A percentile compares a stretch with the other conserved stretches of the same genome.
These are phyloP conservation scores for Sphagnum magellanicum DNA, from an alignment of 228 moss, liverwort and hornwort species.

Conservation along the genomic window DNA sequence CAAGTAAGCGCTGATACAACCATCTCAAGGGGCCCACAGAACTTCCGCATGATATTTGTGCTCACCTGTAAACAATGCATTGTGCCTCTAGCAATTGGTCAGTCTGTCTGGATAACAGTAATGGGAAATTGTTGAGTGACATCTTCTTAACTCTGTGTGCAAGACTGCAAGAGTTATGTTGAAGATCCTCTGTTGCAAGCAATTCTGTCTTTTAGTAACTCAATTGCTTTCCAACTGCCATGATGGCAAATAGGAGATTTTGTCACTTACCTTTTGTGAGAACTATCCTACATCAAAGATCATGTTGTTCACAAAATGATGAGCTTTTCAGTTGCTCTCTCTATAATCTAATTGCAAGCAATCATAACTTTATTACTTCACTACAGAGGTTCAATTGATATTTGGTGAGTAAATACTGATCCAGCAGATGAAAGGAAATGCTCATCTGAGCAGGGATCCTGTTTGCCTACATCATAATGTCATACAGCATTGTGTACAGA, in stretches of 20 bases:
- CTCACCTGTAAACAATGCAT: slow-evolving; percentile 48
- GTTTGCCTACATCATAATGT: too few species aligned
- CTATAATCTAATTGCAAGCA: too few species aligned
- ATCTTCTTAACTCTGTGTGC: too few species aligned
- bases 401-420: background rate
- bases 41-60: slow-evolving; percentile 75
- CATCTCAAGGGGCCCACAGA: slow-evolving; percentile 66
- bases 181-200: background rate
- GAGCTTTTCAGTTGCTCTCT: too few species aligned
- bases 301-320: too few species aligned
- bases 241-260: background rate
- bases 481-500: background rate
- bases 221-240: background rate
- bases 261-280: too few species aligned
- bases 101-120: background rate
- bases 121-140: background rate
- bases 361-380: background rate
- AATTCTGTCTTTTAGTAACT: background rate
- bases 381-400: background rate
- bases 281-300: too few species aligned
- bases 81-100: background rate
- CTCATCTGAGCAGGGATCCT: background rate
- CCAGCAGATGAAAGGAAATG: background rate
- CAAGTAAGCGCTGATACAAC: slow-evolving; percentile 34
- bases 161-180: background rate